phyloP scores from a whole-genome alignment of 805 yeast species.

The Myxozyma sirexii region DNA sequence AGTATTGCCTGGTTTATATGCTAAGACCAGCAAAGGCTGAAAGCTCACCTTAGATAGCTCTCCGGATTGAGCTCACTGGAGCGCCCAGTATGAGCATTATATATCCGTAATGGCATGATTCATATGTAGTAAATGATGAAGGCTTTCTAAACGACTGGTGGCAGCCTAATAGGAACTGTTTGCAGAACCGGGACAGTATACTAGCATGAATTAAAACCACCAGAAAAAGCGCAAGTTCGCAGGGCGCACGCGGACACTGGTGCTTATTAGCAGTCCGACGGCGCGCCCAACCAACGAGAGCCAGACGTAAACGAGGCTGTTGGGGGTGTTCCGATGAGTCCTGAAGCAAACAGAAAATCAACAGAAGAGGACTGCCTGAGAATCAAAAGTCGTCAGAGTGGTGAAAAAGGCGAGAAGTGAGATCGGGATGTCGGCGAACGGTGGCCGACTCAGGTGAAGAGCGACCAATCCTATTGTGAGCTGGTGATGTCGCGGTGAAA shows the following conservation, averaged over 20 bases:
- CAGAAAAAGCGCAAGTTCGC: constrained; percentile 1
- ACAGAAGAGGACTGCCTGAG: neutral
- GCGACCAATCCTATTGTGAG: constrained; percentile 3
- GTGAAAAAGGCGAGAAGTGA: neutral
- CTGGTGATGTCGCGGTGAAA: neutral
- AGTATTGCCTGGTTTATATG: too few relatives aligned
- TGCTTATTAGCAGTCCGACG: constrained; percentile 5
- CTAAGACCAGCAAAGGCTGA: neutral
- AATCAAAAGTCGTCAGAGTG: neutral
- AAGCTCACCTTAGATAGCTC: constrained; percentile 18
- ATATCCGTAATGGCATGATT: constrained; percentile 23
- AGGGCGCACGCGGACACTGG: constrained; percentile 25
- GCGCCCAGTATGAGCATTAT: constrained; percentile 33
- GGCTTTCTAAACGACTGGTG: neutral
- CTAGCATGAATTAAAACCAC: neutral
- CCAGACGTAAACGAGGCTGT: neutral
- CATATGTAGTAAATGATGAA: neutral
- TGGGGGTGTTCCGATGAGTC: neutral
- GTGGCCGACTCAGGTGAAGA: neutral
- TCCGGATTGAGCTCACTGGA: constrained; percentile 20
- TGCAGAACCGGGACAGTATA: constrained; percentile 6
- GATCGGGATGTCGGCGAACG: neutral
- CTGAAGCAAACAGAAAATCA: neutral
- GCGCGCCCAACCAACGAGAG: constrained; percentile 25
- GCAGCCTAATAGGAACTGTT: neutral